phyloP scores from a whole-genome alignment of 2,329 filamentous ascomycete genomes.

The Tolypocladium tropicale region DNA sequence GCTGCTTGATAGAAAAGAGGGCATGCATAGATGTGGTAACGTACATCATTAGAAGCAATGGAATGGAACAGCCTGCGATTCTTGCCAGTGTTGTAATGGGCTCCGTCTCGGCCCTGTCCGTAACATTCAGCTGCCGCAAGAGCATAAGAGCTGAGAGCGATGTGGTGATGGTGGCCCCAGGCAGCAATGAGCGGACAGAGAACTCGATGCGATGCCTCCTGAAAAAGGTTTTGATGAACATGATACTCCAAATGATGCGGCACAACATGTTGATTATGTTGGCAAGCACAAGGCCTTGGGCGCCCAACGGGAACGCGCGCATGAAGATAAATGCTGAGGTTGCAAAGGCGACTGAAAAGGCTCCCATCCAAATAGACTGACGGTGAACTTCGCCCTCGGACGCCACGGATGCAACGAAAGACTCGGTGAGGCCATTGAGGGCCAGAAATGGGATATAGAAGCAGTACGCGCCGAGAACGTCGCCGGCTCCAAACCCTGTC shows the following conservation, averaged over 20 bases:
- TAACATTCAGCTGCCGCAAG: constrained; percentile 15
- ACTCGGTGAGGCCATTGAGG: constrained; percentile 83
- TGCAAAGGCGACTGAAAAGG: constrained; percentile 69
- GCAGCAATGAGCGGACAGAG: constrained; percentile 15
- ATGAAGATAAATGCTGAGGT: constrained; percentile 66
- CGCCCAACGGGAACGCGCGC: constrained; percentile 57
- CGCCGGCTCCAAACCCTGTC: constrained; percentile 61
- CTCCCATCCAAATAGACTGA: constrained; percentile 77
- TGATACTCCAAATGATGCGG: constrained; percentile 69
- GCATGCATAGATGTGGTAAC: constrained; percentile 22
- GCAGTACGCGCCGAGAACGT: constrained; percentile 70
- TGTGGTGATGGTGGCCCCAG: constrained; percentile 13
- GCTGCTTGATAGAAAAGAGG: constrained; percentile 13
- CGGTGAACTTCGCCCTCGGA: constrained; percentile 60
- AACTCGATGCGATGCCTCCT: constrained; percentile 25
- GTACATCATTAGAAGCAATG: constrained; percentile 49
- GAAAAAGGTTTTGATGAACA: constrained; percentile 63
- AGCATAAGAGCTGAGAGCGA: constrained; percentile 16
- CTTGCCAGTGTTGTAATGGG: constrained; percentile 30
- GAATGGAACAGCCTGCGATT: constrained; percentile 37
- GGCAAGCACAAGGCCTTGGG: constrained; percentile 70
- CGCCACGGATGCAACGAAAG: constrained; percentile 84
- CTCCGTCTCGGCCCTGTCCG: constrained; percentile 11
- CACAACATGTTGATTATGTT: constrained; percentile 87
- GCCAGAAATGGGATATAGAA: constrained; percentile 91